Conservation (phyloP, 805 yeast genomes). For the Barnettozyma siamensis region DNA sequence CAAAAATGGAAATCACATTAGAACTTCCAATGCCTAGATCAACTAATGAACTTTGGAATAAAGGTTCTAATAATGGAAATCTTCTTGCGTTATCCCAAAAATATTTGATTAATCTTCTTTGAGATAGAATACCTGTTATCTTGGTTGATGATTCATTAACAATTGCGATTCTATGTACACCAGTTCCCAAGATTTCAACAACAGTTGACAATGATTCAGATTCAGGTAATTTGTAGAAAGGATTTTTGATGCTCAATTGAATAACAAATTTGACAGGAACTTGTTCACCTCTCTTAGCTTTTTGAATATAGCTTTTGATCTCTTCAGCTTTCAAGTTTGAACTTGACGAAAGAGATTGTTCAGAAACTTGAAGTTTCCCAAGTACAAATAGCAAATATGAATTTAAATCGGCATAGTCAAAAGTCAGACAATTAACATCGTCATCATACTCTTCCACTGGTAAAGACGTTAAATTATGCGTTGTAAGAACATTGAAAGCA, state of each 20-base stretch:
- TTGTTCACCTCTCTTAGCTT: conserved; percentile 81
- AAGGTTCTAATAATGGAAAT: conserved; percentile 74
- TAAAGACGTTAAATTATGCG: conserved; percentile 73
- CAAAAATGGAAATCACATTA: conserved; percentile 73
- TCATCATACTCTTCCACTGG: conserved; percentile 61
- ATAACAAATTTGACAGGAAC: conserved; percentile 90
- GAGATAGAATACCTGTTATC: conserved; percentile 83
- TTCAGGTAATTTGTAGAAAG: conserved; percentile 74
- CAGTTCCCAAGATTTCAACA: conserved; percentile 85
- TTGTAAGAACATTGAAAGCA: conserved; percentile 74
- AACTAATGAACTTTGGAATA: conserved; percentile 61
- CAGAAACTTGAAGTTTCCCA: conserved; percentile 51
- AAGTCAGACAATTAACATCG: conserved; percentile 70
- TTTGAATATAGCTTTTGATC: conserved; percentile 38
- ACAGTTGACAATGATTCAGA: conserved; percentile 64
- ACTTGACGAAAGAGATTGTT: conserved; percentile 24
- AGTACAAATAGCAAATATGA: conserved; percentile 79
- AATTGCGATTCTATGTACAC: conserved; percentile 91
- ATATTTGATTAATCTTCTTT: conserved; percentile 77
- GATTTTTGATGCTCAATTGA: conserved; percentile 80
- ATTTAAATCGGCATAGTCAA: conserved; percentile 88
- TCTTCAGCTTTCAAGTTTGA: conserved; percentile 31
- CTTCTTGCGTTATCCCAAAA: conserved; percentile 91
- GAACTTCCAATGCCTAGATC: conserved; percentile 72
- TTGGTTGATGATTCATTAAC: conserved; percentile 44